phyloP scores from a whole-genome alignment of 768 basidiomycete species.

The Heimioporus sp. region DNA sequence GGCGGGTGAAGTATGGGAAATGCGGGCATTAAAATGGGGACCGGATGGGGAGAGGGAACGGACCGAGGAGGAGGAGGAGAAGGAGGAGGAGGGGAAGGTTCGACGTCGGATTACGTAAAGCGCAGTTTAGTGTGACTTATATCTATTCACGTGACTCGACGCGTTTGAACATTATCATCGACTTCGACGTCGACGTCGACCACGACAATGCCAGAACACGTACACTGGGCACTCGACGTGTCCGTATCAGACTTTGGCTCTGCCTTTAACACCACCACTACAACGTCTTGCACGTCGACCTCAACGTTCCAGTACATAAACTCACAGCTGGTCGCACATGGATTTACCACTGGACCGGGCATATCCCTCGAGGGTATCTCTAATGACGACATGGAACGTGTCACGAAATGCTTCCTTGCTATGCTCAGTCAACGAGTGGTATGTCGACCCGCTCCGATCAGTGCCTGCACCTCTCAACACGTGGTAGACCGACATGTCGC shows the following conservation, averaged over 20 bases:
- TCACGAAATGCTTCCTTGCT: constrained; percentile 72
- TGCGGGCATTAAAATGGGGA: constrained; percentile 39
- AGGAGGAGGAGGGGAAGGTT: constrained; percentile 6
- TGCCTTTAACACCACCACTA: constrained; percentile 42
- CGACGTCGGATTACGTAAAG: constrained; percentile 23
- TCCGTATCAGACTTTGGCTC: constrained; percentile 44
- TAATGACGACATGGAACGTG: constrained; percentile 49
- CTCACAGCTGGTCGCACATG: constrained; percentile 79
- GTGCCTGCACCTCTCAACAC: constrained; percentile 14
- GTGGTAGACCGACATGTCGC: constrained; percentile 66
- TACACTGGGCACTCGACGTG: constrained; percentile 52
- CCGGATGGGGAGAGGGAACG: constrained; percentile 2
- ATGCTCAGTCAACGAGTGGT: constrained; percentile 80
- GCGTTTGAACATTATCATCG: constrained; percentile 21
- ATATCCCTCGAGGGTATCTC: constrained; percentile 66
- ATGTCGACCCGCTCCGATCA: constrained; percentile 28
- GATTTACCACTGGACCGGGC: constrained; percentile 63
- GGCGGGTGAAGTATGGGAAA: constrained; percentile 46
- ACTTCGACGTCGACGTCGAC: constrained; percentile 5
- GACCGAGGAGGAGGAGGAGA: constrained; percentile 15
- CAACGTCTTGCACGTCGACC: constrained; percentile 45
- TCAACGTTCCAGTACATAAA: constrained; percentile 79
- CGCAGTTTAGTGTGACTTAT: constrained; percentile 20
- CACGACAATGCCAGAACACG: constrained; percentile 41
- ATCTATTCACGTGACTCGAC: constrained; percentile 24